These are phyloP conservation scores for Magnolia kwangsiensis DNA, from an alignment of 164 flowering plant species.

Conservation along the genomic window DNA sequence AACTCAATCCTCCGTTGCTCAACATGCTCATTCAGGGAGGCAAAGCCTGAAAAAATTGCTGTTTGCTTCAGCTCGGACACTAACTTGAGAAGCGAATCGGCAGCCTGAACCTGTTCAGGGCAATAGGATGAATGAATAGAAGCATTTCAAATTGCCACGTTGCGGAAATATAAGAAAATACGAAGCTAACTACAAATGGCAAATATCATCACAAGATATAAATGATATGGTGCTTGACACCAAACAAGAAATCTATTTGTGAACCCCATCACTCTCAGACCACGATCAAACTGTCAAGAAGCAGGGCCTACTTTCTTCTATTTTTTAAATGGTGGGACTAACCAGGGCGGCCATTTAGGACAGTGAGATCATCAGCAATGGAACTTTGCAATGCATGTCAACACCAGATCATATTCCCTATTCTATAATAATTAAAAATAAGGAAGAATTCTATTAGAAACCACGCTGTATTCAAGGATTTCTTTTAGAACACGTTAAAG, in stretches of 20 bases:
- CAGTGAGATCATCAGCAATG: not conserved
- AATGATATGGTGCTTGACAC: too few species aligned
- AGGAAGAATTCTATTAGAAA: not conserved
- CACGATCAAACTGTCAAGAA: not conserved
- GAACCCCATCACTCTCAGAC: not conserved
- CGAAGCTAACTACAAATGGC: too few species aligned
- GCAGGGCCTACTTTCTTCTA: not conserved
- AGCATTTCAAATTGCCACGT: not conserved
- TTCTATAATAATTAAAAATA: not conserved
- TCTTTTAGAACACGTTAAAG: not conserved
- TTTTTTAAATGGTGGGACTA: not conserved
- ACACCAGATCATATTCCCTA: not conserved
- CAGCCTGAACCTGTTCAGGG: conserved; percentile 76
- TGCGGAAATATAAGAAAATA: not conserved
- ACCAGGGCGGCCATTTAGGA: not conserved
- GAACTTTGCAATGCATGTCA: not conserved
- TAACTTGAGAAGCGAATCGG: conserved; percentile 85
- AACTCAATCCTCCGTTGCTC: conserved; percentile 68
- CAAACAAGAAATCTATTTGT: not conserved
- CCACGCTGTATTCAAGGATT: too few species aligned
- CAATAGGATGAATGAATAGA: not conserved
- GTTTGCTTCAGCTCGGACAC: conserved; percentile 97
- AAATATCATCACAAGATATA: too few species aligned
- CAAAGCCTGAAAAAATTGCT: conserved; percentile 90
- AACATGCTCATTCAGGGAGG: conserved; percentile 89